Base-by-base conservation (phyloP, 805 yeast genomes). In the Kuraishia hungarica region DNA sequence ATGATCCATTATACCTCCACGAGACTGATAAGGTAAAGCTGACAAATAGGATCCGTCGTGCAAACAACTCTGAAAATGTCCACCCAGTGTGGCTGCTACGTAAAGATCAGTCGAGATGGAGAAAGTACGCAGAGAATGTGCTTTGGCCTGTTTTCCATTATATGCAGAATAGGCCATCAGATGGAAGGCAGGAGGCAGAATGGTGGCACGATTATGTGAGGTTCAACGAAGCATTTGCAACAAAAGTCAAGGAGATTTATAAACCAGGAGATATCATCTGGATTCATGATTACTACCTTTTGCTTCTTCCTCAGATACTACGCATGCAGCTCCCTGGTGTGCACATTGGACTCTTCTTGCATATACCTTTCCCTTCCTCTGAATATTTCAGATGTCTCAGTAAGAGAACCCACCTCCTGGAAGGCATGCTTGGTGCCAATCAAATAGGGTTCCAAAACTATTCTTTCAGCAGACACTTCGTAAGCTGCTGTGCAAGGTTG, bases 121-220 rank as follows among this genome's bases (percentile, higher is more conserved):
- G 97, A 61, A 78, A 78, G 60, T 93, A 89, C 65, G 96, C 97
- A 1, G 98, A 93, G 66, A 83, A 87, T 62, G 85, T 86, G 21
- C 73, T 94, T 28, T 94, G 99, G 98, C 97, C 97, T 1, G 86
- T 90, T 1, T 84, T 93, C 70, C 99, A 94, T 66, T 94, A 94
- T 72, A 90, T 94, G 67, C 87, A 89, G 69, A 85, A 86, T 50
- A 85, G 85, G 55, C 80, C 87, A 0, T 78, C 83, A 1, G 86
- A 86, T 65, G 89, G 89, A 3, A 76, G 79, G 29, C 82, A 78
- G 46, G 93, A 89, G 65, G 78, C 83, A 50, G 77, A 80, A 51
- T 80, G 82, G 64, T 91, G 96, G 96, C 80, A 85, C 67, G 96
- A 89, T 66, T 94, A 94, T 66, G 96, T 90, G 52, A 83, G 80